Evolutionary conservation across 225 moss, liverwort and hornwort genomes (phyloP), one percentile per base, ranked within the genome.

Genomic region (Physcomitrium patens): DNA sequence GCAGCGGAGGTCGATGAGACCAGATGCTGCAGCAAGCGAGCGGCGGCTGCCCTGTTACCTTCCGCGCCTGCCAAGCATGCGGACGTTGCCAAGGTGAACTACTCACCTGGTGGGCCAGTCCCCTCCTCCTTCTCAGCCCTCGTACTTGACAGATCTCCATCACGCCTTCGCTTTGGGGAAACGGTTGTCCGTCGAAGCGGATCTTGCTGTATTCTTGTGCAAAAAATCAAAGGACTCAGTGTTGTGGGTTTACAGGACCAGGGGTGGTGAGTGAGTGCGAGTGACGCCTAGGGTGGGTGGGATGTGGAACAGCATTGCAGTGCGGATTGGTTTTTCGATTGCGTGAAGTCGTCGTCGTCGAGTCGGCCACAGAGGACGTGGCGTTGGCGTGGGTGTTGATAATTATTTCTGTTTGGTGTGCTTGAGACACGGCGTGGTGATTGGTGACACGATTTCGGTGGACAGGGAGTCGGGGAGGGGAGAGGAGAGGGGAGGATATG

Each of bases 1-100:
- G 31, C 31, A 37, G 31, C 31, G 31, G 17, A 8, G 11, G 7
- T 57, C n/a, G 45, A 31, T 31, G 41, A 61, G 17, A 42, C 8
- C 9, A 44, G 20, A 28, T 61, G 42, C 20, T 41, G 12, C 24
- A 8, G 72, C 65, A 7, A 12, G 43, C 65, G 62, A 68, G 64
- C 49, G 17, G 84, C 84, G 81, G 85, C 78, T 81, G 26, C 85
- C 61, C 18, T 59, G 63, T 52, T 68, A 68, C 71, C 78, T 85
- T 85, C 78, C 71, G 67, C 71, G 59, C 52, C 44, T 57, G 57
- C 56, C 28, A 27, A 49, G 3, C 52, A 7, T 7, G 56, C 73
- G 58, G 54, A 44, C 63, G 45, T 14, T 68, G 73, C 65, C 23
- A 18, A 9, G 45, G 0, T 11, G 22, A 23, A 42, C 48, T 10